A percentile compares a stretch with the other conserved stretches of the same genome.
phyloP scores from a whole-genome alignment of 2,329 filamentous ascomycete species.

The Didymella arachidicola region DNA sequence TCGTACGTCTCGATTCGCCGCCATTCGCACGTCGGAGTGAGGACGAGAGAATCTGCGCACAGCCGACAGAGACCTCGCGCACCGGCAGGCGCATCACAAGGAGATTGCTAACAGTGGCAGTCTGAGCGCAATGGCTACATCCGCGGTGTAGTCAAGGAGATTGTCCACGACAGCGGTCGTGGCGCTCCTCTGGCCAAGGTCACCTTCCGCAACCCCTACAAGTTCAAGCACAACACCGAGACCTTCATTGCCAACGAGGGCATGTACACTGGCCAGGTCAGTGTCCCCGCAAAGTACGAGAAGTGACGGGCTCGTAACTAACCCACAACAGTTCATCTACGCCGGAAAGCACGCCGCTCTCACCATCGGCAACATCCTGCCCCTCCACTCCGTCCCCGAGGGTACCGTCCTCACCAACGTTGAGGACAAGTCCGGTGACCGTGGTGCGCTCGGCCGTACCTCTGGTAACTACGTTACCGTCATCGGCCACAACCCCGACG shows the following conservation, averaged over 20 bases:
- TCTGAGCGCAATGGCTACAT: slow-evolving; percentile 96
- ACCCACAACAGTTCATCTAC: slow-evolving; percentile 80
- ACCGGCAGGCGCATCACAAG: neutral
- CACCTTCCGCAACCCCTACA: slow-evolving; percentile 96
- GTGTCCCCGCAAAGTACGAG: slow-evolving; percentile 19
- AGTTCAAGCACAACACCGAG: slow-evolving; percentile 96
- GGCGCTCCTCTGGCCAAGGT: slow-evolving; percentile 93
- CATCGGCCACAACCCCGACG: slow-evolving; percentile 59
- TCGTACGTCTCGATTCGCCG: slow-evolving; percentile 54
- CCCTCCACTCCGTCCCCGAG: slow-evolving; percentile 92
- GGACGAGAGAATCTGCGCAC: neutral
- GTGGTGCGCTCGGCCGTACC: slow-evolving; percentile 93
- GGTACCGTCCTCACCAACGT: slow-evolving; percentile 99
- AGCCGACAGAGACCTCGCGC: neutral
- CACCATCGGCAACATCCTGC: slow-evolving; percentile 97
- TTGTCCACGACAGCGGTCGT: slow-evolving; percentile 98
- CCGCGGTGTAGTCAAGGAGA: slow-evolving; percentile 97
- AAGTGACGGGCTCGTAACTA: slow-evolving; percentile 18
- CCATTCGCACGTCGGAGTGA: slow-evolving; percentile 1
- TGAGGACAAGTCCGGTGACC: slow-evolving; percentile 98
- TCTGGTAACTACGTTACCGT: slow-evolving; percentile 98
- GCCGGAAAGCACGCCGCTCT: slow-evolving; percentile 98
- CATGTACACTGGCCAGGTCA: slow-evolving; percentile 96
- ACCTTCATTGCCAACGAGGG: slow-evolving; percentile 99
- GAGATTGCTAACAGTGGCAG: slow-evolving; percentile 49